These are phyloP conservation scores for Cornus florida DNA, from an alignment of 148 eudicot species.

Conservation along the genomic window DNA sequence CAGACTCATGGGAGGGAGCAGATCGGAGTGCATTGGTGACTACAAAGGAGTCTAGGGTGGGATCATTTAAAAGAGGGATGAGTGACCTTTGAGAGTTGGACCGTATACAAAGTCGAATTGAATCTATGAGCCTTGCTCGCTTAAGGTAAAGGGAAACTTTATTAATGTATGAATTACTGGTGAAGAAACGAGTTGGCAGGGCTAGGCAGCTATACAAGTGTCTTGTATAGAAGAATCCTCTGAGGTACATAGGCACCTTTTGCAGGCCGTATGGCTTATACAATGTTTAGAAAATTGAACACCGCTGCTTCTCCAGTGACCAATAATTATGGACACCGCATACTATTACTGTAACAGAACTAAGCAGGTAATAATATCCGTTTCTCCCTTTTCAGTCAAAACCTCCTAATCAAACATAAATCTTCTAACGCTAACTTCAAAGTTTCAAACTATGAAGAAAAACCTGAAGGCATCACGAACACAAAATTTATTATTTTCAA, in stretches of 20 bases:
- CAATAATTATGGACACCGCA: neutral
- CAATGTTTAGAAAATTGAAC: neutral
- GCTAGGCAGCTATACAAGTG: conserved; percentile 24
- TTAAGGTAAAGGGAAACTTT: conserved; percentile 61
- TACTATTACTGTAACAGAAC: no score
- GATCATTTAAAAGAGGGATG: conserved; percentile 46
- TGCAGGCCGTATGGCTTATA: neutral
- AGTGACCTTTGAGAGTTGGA: conserved; percentile 45
- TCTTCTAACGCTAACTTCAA: no score
- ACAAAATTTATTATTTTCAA: neutral
- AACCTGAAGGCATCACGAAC: neutral
- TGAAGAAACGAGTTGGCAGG: conserved; percentile 38
- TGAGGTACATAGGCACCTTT: conserved; percentile 26
- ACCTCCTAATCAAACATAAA: neutral
- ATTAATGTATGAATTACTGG: conserved; percentile 33
- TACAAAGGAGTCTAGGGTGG: conserved; percentile 75
- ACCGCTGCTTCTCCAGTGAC: neutral
- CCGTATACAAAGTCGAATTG: conserved; percentile 63
- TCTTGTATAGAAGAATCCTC: conserved; percentile 13
- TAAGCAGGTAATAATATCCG: neutral
- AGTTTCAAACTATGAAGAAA: neutral
- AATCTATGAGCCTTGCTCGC: conserved; percentile 83
- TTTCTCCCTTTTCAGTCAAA: neutral
- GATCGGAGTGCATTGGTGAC: conserved; percentile 74
- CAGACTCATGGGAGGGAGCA: conserved; percentile 84